A percentile compares a stretch with the other conserved stretches of the same genome.
Conservation (phyloP, 1,284 basidiomycete genomes). For the Rhizoctonia solani region DNA sequence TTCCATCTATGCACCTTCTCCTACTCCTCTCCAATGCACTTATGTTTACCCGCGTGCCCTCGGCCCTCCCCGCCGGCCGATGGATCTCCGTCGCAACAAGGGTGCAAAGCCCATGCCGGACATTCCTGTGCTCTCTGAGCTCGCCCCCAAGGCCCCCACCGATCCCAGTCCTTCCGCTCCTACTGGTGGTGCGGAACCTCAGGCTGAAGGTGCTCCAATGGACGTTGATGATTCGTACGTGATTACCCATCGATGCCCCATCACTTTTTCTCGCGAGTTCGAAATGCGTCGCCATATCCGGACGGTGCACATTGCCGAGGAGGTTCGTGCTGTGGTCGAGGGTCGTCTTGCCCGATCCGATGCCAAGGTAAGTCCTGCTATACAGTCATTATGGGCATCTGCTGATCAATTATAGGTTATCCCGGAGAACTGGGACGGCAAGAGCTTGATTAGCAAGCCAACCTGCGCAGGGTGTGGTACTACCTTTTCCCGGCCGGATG, state of each 20-base stretch:
- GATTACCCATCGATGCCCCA: conserved; percentile 13
- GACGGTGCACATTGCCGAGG: conserved; percentile 23
- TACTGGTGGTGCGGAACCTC: background rate
- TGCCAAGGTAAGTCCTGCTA: conserved; percentile 3
- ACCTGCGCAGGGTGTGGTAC: conserved; percentile 19
- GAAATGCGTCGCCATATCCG: conserved; percentile 23
- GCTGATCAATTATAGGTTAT: background rate
- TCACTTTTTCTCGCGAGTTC: conserved; percentile 28
- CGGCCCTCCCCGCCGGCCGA: conserved; percentile 14
- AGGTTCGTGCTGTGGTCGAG: conserved; percentile 21
- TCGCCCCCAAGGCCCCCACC: background rate
- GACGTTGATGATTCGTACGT: background rate
- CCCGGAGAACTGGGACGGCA: conserved; percentile 23
- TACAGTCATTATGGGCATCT: too few species aligned
- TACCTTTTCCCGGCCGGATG: conserved; percentile 28
- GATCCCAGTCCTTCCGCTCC: background rate
- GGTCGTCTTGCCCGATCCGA: conserved; percentile 1
- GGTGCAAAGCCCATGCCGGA: conserved; percentile 6
- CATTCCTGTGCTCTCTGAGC: background rate
- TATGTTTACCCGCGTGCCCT: conserved; percentile 19
- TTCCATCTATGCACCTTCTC: conserved; percentile 18
- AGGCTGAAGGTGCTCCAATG: background rate
- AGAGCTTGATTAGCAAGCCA: conserved; percentile 6
- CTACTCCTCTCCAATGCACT: conserved; percentile 22
- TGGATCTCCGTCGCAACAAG: conserved; percentile 21